These are phyloP conservation scores for Nyssa sinensis DNA, from an alignment of 148 eudicot genomes.

Conservation along the genomic window DNA sequence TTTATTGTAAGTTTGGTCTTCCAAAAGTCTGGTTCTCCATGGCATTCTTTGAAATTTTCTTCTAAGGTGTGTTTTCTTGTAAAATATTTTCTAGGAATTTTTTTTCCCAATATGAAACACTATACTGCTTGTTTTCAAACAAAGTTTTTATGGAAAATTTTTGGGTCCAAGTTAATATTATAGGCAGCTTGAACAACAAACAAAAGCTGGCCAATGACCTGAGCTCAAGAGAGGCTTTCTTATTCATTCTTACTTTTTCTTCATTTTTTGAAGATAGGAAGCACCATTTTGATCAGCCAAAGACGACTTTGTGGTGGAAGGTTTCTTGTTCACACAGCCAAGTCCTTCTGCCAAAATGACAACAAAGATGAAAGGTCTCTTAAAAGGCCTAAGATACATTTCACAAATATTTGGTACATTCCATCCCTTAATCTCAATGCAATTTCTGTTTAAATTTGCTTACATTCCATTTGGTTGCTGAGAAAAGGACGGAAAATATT, in stretches of 20 bases:
- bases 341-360: slow-evolving; percentile 15
- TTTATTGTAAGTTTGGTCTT: slow-evolving; percentile 1
- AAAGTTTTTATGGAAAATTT: no score
- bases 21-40: slow-evolving; percentile 4
- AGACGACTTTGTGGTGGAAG: slow-evolving; percentile 5
- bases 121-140: no score
- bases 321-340: not conserved
- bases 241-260: not conserved
- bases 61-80: slow-evolving; percentile 3
- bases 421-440: not conserved
- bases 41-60: slow-evolving; percentile 5
- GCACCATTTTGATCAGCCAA: not conserved
- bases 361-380: slow-evolving; percentile 22
- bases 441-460: not conserved
- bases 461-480: no score
- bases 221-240: no score
- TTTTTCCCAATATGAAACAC: not conserved
- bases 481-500: not conserved
- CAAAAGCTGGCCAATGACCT: no score
- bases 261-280: slow-evolving; percentile 1
- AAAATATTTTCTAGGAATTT: not conserved
- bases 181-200: no score
- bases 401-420: slow-evolving; percentile 24
- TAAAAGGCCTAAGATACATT: slow-evolving; percentile 27
- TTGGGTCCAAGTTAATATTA: no score